Evolutionary conservation across 352 stramenopile genomes (phyloP), one percentile per base, ranked within the genome.

Genomic region (Hyaloperonospora arabidopsidis): DNA sequence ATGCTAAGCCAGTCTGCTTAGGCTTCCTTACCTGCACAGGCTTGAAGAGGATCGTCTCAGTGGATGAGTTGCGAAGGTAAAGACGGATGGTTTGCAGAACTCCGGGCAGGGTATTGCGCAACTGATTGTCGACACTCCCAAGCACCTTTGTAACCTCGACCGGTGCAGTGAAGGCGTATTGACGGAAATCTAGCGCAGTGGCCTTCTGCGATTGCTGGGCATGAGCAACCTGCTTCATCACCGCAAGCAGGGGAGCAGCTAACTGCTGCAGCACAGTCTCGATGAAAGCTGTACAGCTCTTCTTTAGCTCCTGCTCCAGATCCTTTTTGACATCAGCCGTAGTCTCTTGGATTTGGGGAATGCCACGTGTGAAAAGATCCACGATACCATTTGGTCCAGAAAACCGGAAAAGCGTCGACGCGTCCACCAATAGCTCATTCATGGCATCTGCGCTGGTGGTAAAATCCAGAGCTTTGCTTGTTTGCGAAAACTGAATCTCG

Each of bases 41-140:
- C 57, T 87, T 88, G 59, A 91, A 90, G 45, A 93, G 61, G 25
- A 93, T 91, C 39, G 66, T 71, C 57, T 93, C 83, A 5, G 83
- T 91, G 6, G 80, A 87, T 19, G 77, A 45, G 38, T 93, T 90
- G n/a, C 73, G 70, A 36, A 93, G 62, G 45, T 93, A 93, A 23
- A 85, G 54, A 11, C 74, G 80, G 23, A 93, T 87, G 0, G 70
- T 85, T 29, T 77, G 53, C 8, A 74, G 58, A 25, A 89, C 72
- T 0, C 68, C 44, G 0, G 76, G 74, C 13, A 86, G 35, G 0
- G 35, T 47, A 21, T 72, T 57, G 10, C 72, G 65, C 7, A 93
- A 22, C 45, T 84, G 61, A 44, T 59, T 49, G 1, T 59, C 67
- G 5, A 88, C 63, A 43, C 57, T 67, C 12, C 55, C 45, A 1